Evolutionary conservation across 345 rosid species (phyloP), one percentile per base, ranked within the genome.

Genomic region (Corymbia maculata): DNA sequence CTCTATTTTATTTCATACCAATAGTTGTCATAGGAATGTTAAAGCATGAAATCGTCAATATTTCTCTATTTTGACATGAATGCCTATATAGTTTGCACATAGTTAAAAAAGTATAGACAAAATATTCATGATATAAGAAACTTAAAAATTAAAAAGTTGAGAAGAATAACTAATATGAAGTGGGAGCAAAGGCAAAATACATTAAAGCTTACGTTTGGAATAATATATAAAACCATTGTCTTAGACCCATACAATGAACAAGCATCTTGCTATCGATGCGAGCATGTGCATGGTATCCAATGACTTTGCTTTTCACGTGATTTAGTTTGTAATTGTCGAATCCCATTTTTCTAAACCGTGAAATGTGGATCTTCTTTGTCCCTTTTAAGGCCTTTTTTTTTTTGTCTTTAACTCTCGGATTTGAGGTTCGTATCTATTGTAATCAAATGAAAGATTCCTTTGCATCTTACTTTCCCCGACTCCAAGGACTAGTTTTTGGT

Each of bases 211-310:
- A n/a, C 12, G 17, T 64, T n/a, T 64, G 13, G n/a, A 57, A 57
- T 57, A 24, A 64, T 64, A n/a, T 6, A n/a, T n/a, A 14, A 13
- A 0, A 64, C 5, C 4, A n/a, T 0, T 0, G 75, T n/a, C 19
- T 13, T 57, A 57, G 66, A 57, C 26, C 13, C 4, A 11, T 57
- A 28, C 13, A 1, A 22, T 57, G 2, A 26, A 2, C 0, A 0
- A 7, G 24, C 7, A 26, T 59, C 0, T 59, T 66, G 21, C 3
- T 66, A 14, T 14, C 10, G 0, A 30, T 3, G 0, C 0, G 42
- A n/a, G 42, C 0, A 5, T n/a, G 19, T 30, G 19, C 21, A 0
- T 66, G 5, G 6, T n/a, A 30, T 66, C 42, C 10, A 66, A 66
- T 66, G 21, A 66, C 42, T 6, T 66, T 66, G 9, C 42, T 66